These are phyloP conservation scores for Periconia sp. DNA, from an alignment of 2,329 filamentous ascomycete species.

Conservation along the genomic window DNA sequence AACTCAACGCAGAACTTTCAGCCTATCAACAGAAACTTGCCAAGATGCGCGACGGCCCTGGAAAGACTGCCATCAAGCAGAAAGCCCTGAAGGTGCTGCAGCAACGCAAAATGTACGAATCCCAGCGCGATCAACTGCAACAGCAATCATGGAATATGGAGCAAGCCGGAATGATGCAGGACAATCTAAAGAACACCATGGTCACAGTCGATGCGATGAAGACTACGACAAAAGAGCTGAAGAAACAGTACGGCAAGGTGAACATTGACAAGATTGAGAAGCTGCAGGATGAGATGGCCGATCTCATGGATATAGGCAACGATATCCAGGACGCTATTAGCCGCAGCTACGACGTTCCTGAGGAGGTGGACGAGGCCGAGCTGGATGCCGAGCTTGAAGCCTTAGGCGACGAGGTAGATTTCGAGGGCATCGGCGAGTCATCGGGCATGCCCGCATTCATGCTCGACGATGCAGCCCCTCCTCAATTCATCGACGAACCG, in stretches of 20 bases:
- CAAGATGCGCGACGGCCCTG: slow-evolving; percentile 94
- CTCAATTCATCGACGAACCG: slow-evolving; percentile 89
- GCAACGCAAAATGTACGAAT: slow-evolving; percentile 91
- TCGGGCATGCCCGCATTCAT: slow-evolving; percentile 79
- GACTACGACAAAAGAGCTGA: slow-evolving; percentile 89
- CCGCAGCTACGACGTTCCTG: slow-evolving; percentile 88
- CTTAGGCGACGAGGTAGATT: slow-evolving; percentile 88
- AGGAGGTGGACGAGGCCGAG: slow-evolving; percentile 96
- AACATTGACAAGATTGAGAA: slow-evolving; percentile 97
- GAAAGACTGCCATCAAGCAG: slow-evolving; percentile 88
- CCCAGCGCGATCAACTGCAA: slow-evolving; percentile 89
- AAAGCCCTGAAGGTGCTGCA: slow-evolving; percentile 94
- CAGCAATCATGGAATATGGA: slow-evolving; percentile 99
- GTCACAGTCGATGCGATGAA: slow-evolving; percentile 97
- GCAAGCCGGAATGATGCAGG: slow-evolving; percentile 96
- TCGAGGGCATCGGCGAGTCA: slow-evolving; percentile 67
- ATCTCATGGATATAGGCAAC: slow-evolving; percentile 95
- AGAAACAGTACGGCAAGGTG: slow-evolving; percentile 94
- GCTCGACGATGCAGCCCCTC: slow-evolving; percentile 80
- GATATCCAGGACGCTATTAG: slow-evolving; percentile 96
- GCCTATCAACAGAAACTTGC: slow-evolving; percentile 84
- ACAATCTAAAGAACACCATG: slow-evolving; percentile 98
- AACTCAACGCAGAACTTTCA: slow-evolving; percentile 85
- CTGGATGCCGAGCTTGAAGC: slow-evolving; percentile 95
- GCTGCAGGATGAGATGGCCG: slow-evolving; percentile 98